Conservation (phyloP, 768 basidiomycete genomes). For the Boletus edulis region DNA sequence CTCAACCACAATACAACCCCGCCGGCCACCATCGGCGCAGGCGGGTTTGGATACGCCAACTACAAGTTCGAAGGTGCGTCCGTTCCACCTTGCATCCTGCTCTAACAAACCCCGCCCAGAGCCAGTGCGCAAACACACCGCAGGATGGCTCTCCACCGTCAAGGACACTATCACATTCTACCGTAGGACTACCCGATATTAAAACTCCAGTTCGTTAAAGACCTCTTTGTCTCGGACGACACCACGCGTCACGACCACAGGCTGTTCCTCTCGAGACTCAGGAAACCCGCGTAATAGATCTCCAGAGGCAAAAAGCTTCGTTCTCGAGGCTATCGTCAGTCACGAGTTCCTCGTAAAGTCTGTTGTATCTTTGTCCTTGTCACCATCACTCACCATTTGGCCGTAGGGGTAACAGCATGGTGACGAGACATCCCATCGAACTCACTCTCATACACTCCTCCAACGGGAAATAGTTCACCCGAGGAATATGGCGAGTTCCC, state of each 20-base stretch:
- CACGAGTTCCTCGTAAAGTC: constrained; percentile 98
- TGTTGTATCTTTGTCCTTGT: constrained; percentile 30
- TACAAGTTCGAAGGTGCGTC: constrained; percentile 91
- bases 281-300: constrained; percentile 42
- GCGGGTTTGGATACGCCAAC: constrained; percentile 90
- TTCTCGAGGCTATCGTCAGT: constrained; percentile 95
- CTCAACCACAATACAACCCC: too few species aligned
- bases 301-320: constrained; percentile 82
- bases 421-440: constrained; percentile 93
- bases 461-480: constrained; percentile 45
- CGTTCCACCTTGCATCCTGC: not conserved
- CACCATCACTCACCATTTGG: not conserved
- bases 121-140: constrained; percentile 64
- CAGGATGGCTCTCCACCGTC: constrained; percentile 60
- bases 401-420: constrained; percentile 72
- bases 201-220: too few species aligned
- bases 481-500: constrained; percentile 95
- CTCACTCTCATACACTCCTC: constrained; percentile 80
- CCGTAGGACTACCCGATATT: too few species aligned
- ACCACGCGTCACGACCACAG: constrained; percentile 33
- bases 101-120: constrained; percentile 41
- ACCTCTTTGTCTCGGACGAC: not conserved
- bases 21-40: constrained; percentile 71
- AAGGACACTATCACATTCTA: constrained; percentile 58
- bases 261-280: constrained; percentile 35